Conservation (phyloP, 2,329 filamentous ascomycete genomes). For the Chrysosporium queenslandicum region DNA sequence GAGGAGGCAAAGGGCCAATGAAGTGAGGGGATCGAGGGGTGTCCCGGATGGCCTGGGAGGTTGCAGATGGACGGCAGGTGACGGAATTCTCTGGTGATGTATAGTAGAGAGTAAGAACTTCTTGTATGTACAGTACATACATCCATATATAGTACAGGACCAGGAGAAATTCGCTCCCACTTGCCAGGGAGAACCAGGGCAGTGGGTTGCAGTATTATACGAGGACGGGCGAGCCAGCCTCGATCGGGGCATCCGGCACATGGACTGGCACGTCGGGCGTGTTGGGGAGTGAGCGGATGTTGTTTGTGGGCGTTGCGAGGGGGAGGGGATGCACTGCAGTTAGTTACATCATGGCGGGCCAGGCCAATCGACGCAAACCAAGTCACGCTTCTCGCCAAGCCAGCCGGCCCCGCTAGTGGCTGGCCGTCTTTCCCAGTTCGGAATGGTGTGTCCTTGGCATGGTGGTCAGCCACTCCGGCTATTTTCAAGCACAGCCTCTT, state of each 20-base stretch:
- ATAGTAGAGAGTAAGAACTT: too few relatives aligned
- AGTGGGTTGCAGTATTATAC: not conserved
- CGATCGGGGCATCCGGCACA: constrained; percentile 6
- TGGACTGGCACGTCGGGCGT: too few relatives aligned
- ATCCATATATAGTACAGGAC: not conserved
- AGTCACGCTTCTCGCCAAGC: constrained; percentile 2
- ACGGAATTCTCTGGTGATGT: not conserved
- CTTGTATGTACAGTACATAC: too few relatives aligned
- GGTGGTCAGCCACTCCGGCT: not conserved
- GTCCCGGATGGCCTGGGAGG: not conserved
- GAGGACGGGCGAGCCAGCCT: not conserved
- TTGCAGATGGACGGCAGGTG: not conserved
- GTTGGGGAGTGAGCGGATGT: not conserved
- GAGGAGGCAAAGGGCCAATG: not conserved
- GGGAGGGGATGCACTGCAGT: not conserved
- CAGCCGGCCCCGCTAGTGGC: not conserved
- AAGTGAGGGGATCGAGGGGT: not conserved
- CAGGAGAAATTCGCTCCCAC: not conserved
- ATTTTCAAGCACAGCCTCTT: not conserved
- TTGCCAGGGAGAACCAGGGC: not conserved
- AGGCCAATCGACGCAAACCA: not conserved
- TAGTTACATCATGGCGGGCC: not conserved
- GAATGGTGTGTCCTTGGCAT: not conserved
- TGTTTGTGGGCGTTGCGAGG: not conserved
- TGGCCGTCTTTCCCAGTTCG: not conserved